Base-by-base conservation (phyloP, 805 yeast genomes). In the Maudiozyma serrabonitensis region DNA sequence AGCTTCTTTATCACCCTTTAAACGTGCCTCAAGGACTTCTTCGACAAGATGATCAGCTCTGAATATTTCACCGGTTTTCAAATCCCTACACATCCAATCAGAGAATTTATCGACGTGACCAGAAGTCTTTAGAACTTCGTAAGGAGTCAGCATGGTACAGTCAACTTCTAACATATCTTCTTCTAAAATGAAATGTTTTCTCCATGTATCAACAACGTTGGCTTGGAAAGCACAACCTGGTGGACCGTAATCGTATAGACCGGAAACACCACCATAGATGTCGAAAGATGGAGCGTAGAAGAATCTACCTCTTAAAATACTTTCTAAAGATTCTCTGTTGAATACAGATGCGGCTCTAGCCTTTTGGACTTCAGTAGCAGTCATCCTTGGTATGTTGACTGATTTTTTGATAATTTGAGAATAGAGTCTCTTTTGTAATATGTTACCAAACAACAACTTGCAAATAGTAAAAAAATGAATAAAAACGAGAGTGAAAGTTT, bases 161-260 rank as follows among this genome's bases (percentile, higher is more conserved):
- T 95, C 99, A 54, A 93, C 97, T 72, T 93, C 99, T 64, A 90
- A 78, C 98, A 93, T 93, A 65, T 93, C 98, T 74, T 93, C 99
- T 72, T 93, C 98, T 58, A 95, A 75, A 54, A 93, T 82, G 68
- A 93, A 93, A 72, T 93, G 99, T 69, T 90, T 91, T 75, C 98
- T 85, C 99, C 99, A 93, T 46, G 80, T 77, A 64, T 95, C 99
- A 54, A 93, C 75, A 54, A 93, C 78, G 69, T 93, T 91, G 62
- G 97, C 95, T 75, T 91, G 98, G 71, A 93, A 80, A 12, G 98
- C 95, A 75, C 98, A 91, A 54, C 99, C 99, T 68, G 99, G 97
- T 55, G 99, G 99, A 73, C 99, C 99, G 67, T 90, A 93, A 69
- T 93, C 99, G 69, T 87, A 93, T 51, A 93, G 76, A 57, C 99